Evolutionary conservation across 148 eudicot genomes (phyloP).

Genomic region (Vaccinium corymbosum): DNA sequence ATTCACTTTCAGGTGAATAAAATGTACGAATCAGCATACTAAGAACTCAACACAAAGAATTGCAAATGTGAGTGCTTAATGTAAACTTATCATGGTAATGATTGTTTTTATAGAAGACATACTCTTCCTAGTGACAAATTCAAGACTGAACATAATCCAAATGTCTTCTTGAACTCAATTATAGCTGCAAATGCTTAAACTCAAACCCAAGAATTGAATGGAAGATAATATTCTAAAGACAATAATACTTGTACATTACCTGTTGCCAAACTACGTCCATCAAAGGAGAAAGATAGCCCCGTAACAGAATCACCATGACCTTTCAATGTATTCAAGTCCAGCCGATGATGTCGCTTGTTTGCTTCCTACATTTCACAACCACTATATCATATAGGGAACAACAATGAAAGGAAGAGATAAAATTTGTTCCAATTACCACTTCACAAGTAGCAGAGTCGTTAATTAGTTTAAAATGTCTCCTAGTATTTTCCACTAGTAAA

Average conservation of each 20-base stretch:
- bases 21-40: not conserved
- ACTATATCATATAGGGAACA: not conserved
- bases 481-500: not conserved
- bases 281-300: slow-evolving; percentile 69
- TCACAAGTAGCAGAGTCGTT: not conserved
- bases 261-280: slow-evolving; percentile 78
- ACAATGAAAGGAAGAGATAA: not conserved
- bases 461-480: not conserved
- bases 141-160: not conserved
- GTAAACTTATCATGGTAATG: not conserved
- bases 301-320: slow-evolving; percentile 89
- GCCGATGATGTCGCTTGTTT: slow-evolving; percentile 80
- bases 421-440: not conserved
- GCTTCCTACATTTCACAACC: slow-evolving; percentile 54
- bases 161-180: not conserved
- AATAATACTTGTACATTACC: slow-evolving; percentile 33
- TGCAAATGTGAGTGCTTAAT: slow-evolving; percentile 1
- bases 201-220: not conserved
- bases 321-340: slow-evolving; percentile 94
- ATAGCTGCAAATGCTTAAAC: not conserved
- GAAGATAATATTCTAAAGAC: not conserved
- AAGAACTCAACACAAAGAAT: not conserved
- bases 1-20: not conserved
- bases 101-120: not conserved
- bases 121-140: not conserved